Percentiles rank a stretch among this genome's conserved stretches.
Conservation (phyloP, 1,139 yeast genomes). For the Scheffersomyces parashehatae region DNA sequence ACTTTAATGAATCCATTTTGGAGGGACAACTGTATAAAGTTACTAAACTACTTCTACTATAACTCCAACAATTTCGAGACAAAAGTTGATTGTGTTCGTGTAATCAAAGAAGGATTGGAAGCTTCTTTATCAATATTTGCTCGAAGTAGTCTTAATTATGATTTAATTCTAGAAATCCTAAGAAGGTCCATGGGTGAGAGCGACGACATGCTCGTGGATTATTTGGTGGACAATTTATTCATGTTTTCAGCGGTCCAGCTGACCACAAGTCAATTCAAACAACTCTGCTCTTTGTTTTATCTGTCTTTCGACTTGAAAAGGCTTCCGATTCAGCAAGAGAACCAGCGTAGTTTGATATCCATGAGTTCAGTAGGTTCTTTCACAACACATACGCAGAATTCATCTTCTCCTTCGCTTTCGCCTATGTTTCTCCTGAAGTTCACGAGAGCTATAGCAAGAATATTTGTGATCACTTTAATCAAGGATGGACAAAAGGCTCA, state of each 20-base stretch:
- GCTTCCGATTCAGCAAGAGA: constrained; percentile 4
- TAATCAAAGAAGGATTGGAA: constrained; percentile 45
- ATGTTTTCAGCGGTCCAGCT: constrained; percentile 25
- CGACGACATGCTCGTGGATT: constrained; percentile 35
- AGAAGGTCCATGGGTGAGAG: constrained; percentile 26
- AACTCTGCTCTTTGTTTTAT: constrained; percentile 16
- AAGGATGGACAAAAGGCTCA: constrained; percentile 29
- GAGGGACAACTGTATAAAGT: constrained; percentile 46
- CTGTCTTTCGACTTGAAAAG: constrained; percentile 2
- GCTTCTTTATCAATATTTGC: constrained; percentile 33
- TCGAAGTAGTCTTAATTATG: constrained; percentile 22
- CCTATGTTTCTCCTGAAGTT: constrained; percentile 21
- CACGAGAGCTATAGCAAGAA: constrained; percentile 32
- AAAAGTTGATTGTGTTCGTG: constrained; percentile 40
- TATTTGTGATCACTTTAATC: constrained; percentile 29
- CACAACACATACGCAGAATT: constrained; percentile 1
- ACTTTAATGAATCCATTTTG: constrained; percentile 55
- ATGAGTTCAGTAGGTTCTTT: constrained; percentile 9
- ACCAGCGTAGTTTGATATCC: constrained; percentile 23
- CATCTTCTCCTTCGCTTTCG: constrained; percentile 7
- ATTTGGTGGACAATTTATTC: constrained; percentile 31
- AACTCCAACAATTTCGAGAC: constrained; percentile 22
- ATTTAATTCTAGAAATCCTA: constrained; percentile 31
- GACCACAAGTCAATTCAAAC: constrained; percentile 24
- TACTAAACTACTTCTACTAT: constrained; percentile 49